Evolutionary conservation across 345 rosid species (phyloP), one percentile per base, ranked within the genome.

Genomic region (Ailanthus altissimus): DNA sequence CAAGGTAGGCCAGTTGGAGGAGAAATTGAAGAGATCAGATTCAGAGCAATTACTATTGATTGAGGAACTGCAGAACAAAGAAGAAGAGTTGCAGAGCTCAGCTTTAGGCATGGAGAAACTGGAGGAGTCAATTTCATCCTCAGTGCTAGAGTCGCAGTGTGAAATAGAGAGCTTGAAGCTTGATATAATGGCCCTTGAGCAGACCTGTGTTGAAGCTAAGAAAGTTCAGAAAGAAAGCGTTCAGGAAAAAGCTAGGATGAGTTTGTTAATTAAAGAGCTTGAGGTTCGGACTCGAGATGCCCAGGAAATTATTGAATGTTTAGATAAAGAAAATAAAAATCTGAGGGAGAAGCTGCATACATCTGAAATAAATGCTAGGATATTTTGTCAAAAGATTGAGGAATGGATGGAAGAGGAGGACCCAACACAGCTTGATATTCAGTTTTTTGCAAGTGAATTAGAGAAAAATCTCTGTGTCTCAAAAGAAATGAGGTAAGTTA

Each of bases 151-250:
- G 79, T 90, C 92, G 2, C 92, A 90, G 76, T 91, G 93, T 80
- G 99, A 93, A 85, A 88, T 89, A 79, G 97, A 90, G 84, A 90
- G 94, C 77, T 83, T 93, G 91, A 94, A 86, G 86, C 93, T 95
- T 50, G 96, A 91, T 67, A 78, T 87, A 72, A 83, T 79, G 80
- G 74, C 89, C 61, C 74, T 89, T 83, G 94, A 89, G 86, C 90
- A 89, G 82, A 81, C 73, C 63, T 87, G 81, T 68, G 50, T 73
- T 82, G 91, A 88, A 82, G 84, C 91, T 74, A 87, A 65, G 78
- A 86, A 90, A 81, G 38, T 75, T 60, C 85, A 77, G 77, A 88
- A 91, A 74, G 94, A 90, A 81, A 75, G 83, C 32, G 9, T 74
- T 57, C 85, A 79, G 71, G 97, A 87, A 82, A 93, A 88, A 71